phyloP scores from a whole-genome alignment of 139 green algal species.

The Pseudopediastrum boryanum region DNA sequence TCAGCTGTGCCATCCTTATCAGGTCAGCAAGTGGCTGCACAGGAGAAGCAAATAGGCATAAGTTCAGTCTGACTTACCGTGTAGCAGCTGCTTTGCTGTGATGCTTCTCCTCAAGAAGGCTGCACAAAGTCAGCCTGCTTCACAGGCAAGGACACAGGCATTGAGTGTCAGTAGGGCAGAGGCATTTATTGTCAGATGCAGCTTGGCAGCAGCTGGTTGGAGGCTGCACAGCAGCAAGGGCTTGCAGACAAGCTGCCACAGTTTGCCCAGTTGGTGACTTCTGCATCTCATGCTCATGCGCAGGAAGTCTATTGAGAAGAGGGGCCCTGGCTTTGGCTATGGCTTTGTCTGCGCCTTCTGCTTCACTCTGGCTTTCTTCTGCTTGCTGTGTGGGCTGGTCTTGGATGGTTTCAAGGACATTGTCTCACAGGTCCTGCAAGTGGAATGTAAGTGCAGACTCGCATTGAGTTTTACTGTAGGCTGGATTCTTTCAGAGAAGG shows the following conservation, averaged over 20 bases:
- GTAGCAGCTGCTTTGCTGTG: too few species aligned
- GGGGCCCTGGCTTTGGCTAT: constrained; percentile 59
- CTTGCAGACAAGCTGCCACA: too few species aligned
- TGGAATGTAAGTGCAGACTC: constrained; percentile 18
- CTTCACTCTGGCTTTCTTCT: constrained; percentile 56
- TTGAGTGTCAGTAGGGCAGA: too few species aligned
- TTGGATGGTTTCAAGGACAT: constrained; percentile 48
- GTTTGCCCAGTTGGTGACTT: neutral
- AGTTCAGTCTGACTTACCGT: neutral
- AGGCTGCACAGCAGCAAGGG: too few species aligned
- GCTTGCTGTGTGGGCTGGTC: constrained; percentile 46
- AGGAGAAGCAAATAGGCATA: too few species aligned
- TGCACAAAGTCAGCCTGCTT: too few species aligned
- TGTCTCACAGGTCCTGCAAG: constrained; percentile 12
- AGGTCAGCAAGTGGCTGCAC: neutral
- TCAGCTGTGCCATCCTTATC: constrained; percentile 45
- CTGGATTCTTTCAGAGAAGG: too few species aligned
- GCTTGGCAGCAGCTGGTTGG: too few species aligned
- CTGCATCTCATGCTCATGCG: neutral
- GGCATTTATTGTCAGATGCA: too few species aligned
- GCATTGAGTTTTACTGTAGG: too few species aligned
- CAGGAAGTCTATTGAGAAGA: constrained; percentile 59
- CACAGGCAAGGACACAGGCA: too few species aligned
- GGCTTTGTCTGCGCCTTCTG: constrained; percentile 59
- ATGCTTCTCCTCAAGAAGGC: too few species aligned